Evolutionary conservation across 192 early-diverging fungal species (phyloP).

Genomic region (Phycomyces blakesleeanus): DNA sequence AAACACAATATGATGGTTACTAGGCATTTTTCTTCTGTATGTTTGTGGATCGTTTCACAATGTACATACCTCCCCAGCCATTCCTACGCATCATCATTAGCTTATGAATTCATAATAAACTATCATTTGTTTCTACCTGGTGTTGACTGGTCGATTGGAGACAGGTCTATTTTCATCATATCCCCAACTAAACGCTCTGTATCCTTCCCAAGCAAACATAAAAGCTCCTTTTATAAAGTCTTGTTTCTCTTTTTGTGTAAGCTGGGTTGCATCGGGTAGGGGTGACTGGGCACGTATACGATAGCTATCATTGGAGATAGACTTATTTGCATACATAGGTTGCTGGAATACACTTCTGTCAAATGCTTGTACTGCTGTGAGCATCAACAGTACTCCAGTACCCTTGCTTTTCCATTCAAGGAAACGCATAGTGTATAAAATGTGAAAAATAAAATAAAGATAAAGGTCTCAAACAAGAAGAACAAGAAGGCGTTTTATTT

Average conservation of each 20-base stretch:
- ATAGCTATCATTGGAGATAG: background rate
- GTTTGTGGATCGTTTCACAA: background rate
- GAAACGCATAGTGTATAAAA: background rate
- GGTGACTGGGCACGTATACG: background rate
- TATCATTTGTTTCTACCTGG: slow-evolving; percentile 16
- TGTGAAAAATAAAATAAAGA: background rate
- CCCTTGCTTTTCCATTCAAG: background rate
- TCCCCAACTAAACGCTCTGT: slow-evolving; percentile 74
- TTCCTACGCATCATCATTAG: slow-evolving; percentile 23
- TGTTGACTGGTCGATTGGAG: slow-evolving; percentile 24
- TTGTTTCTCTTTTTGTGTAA: slow-evolving; percentile 23
- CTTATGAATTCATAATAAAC: background rate
- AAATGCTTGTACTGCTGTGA: background rate
- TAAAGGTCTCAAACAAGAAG: background rate
- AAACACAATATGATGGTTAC: background rate
- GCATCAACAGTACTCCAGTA: background rate
- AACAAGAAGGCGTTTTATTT: background rate
- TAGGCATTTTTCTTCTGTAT: background rate
- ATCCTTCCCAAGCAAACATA: slow-evolving; percentile 69
- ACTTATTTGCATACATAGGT: background rate
- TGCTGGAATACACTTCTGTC: background rate
- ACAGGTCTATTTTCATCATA: slow-evolving; percentile 64
- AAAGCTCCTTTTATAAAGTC: slow-evolving; percentile 60
- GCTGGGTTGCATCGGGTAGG: slow-evolving; percentile 5
- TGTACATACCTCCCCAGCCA: slow-evolving; percentile 48